These are phyloP conservation scores for Asclepias syriaca DNA, from an alignment of 257 asterid genomes.

Conservation along the genomic window DNA sequence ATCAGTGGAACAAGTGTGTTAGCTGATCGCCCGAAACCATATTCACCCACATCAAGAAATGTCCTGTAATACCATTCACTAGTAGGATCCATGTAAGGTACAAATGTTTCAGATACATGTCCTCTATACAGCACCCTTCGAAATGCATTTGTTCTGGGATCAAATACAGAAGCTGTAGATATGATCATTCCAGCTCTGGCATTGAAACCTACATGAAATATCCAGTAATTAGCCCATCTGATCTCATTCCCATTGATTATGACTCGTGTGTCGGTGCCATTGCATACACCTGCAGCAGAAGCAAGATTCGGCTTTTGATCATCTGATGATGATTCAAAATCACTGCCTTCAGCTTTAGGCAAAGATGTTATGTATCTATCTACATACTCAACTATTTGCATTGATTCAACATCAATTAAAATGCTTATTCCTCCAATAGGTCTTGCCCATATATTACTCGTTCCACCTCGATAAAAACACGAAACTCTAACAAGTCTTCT, in stretches of 20 bases:
- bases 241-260: constrained; percentile 36
- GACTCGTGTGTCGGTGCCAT: constrained; percentile 25
- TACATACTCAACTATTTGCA: constrained; percentile 30
- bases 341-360: constrained; percentile 45
- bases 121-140: constrained; percentile 61
- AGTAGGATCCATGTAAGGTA: constrained; percentile 74
- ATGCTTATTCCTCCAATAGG: constrained; percentile 55
- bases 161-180: constrained; percentile 52
- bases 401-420: constrained; percentile 42
- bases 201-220: constrained; percentile 52
- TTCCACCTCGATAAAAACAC: constrained; percentile 57
- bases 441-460: constrained; percentile 63
- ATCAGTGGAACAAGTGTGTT: constrained; percentile 40
- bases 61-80: constrained; percentile 63
- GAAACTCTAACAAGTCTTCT: constrained; percentile 41
- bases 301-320: constrained; percentile 26
- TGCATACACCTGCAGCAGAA: constrained; percentile 7
- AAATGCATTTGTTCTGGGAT: constrained; percentile 17
- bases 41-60: constrained; percentile 76
- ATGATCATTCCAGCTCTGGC: constrained; percentile 58
- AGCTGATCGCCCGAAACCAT: constrained; percentile 70
- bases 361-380: constrained; percentile 37
- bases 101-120: constrained; percentile 73
- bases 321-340: constrained; percentile 31
- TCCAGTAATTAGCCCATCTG: constrained; percentile 57